Base-by-base conservation (phyloP, 352 stramenopile genomes). In the Globisporangium spinosum region DNA sequence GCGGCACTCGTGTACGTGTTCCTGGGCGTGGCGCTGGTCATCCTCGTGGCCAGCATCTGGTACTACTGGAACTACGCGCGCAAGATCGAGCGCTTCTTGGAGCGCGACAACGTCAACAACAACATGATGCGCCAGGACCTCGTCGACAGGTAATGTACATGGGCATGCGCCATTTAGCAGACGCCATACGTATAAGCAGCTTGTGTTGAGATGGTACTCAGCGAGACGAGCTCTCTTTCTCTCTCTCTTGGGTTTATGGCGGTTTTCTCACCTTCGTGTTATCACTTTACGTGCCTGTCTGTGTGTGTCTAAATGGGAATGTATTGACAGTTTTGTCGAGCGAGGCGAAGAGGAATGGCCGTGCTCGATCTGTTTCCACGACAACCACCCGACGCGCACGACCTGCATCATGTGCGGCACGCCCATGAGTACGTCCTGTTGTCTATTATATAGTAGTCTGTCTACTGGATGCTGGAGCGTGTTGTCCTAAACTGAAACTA, bases 41-140 rank as follows among this genome's bases (percentile, higher is more conserved):
- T 95, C 9, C 70, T 95, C 20, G 72, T 85, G 45, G 83, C 75
- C 34, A 86, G 77, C 29, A 95, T 95, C 69, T 92, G 79, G 75
- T 95, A 95, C 72, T 95, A 95, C 70, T 95, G 87, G 87, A 95
- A 83, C 73, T 95, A 95, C 68, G 83, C 87, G 62, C 79, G 80
- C 66, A 93, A 93, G 73, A 95, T 95, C 70, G 87, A 95, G 68
- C 82, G 85, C 7, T 95, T 95, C 73, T 67, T 95, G 27, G 72
- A 85, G 60, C 79, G 84, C 55, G 87, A 95, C 68, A 95, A 95
- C 63, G 70, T 83, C 49, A 90, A 95, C 71, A 95, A 95, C 77
- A 95, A 95, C 76, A 95, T 95, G 87, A 90, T 92, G 84, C 83
- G 87, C 1, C 85, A 95, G 61, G 81, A 93, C 65, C 82, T 95